These are phyloP conservation scores for Lizonia empirigonia DNA, from an alignment of 2,329 filamentous ascomycete species.

Conservation along the genomic window DNA sequence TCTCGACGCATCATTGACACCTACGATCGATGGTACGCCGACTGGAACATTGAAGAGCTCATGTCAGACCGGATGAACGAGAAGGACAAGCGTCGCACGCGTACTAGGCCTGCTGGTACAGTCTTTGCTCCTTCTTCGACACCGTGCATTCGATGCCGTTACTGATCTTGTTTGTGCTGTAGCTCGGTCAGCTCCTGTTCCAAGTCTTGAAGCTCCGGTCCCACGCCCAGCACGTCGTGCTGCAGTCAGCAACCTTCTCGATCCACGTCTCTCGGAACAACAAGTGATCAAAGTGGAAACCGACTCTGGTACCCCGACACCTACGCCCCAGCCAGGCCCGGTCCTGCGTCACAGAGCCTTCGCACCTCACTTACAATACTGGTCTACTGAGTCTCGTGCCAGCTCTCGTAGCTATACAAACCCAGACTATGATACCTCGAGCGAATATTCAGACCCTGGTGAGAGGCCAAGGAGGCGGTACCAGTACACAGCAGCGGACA, in stretches of 20 bases:
- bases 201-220: conserved; percentile 31
- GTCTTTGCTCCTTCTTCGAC: conserved; percentile 14
- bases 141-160: background rate
- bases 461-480: conserved; percentile 31
- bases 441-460: conserved; percentile 45
- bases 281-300: conserved; percentile 44
- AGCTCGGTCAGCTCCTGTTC: conserved; percentile 32
- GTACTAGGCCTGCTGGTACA: conserved; percentile 42
- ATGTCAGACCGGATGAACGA: conserved; percentile 78
- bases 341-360: conserved; percentile 42
- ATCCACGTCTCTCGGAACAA: conserved; percentile 47
- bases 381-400: conserved; percentile 43
- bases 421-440: conserved; percentile 46
- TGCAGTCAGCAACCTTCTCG: conserved; percentile 36
- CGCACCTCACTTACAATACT: conserved; percentile 47
- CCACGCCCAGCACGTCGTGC: conserved; percentile 32
- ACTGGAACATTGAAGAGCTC: conserved; percentile 71
- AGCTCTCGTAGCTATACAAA: conserved; percentile 47
- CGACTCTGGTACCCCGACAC: conserved; percentile 34
- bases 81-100: conserved; percentile 71
- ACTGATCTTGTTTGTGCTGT: conserved; percentile 28
- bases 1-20: conserved; percentile 66
- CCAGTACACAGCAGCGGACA: conserved; percentile 31
- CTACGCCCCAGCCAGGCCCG: conserved; percentile 36
- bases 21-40: conserved; percentile 80